Conservation (phyloP, 2,329 filamentous ascomycete species). For the Ascochyta koolunga region DNA sequence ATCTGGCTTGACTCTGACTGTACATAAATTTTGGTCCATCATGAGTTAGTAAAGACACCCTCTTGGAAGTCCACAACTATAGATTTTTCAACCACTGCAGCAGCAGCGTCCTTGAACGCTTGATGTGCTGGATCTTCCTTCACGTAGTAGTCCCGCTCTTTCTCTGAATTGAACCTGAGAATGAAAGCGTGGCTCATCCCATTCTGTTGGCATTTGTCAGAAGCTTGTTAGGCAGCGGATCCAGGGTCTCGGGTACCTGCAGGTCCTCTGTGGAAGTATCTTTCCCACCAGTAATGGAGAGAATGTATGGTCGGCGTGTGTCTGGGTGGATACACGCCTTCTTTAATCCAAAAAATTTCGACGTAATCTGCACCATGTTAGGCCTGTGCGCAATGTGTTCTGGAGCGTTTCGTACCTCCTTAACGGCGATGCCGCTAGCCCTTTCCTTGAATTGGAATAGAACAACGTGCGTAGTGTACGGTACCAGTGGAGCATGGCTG, state of each 20-base stretch:
- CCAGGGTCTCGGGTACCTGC: constrained; percentile 31
- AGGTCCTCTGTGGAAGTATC: constrained; percentile 43
- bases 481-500: constrained; percentile 22
- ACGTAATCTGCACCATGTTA: constrained; percentile 32
- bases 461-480: constrained; percentile 39
- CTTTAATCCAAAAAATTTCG: constrained; percentile 39
- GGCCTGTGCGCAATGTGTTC: constrained; percentile 7
- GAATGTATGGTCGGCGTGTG: constrained; percentile 34
- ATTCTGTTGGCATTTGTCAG: constrained; percentile 52
- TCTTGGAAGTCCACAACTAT: constrained; percentile 51
- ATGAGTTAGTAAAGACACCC: constrained; percentile 33
- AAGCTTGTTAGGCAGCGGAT: constrained; percentile 47
- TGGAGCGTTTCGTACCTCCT: constrained; percentile 30
- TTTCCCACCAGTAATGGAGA: constrained; percentile 39
- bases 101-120: constrained; percentile 46
- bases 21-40: no score
- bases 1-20: not conserved
- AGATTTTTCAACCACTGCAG: constrained; percentile 45
- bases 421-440: constrained; percentile 31
- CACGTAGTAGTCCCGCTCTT: constrained; percentile 54
- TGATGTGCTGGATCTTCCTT: constrained; percentile 49
- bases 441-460: constrained; percentile 44
- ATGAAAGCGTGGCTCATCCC: constrained; percentile 54
- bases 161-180: constrained; percentile 48
- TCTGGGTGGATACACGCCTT: constrained; percentile 39